Evolutionary conservation across 2,329 filamentous ascomycete species (phyloP).

Genomic region (Diaporthe sp.): DNA sequence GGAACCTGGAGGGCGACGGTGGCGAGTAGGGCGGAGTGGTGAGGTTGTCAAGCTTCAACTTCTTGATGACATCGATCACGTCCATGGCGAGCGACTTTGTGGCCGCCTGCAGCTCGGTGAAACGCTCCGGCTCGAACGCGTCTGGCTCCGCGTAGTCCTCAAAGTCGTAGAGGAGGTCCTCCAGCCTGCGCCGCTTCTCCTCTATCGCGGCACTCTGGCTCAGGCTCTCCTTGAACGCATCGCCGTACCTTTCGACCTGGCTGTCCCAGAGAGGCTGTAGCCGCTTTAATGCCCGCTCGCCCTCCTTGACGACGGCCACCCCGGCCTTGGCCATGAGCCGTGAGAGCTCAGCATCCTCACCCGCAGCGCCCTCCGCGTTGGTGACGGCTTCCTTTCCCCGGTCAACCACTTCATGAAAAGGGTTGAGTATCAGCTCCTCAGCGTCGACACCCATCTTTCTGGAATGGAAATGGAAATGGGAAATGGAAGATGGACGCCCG

Average conservation of each 20-base stretch:
- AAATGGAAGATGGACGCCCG: not conserved
- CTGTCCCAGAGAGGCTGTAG: constrained; percentile 51
- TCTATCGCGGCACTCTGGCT: constrained; percentile 44
- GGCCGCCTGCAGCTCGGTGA: constrained; percentile 50
- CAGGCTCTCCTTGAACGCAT: constrained; percentile 49
- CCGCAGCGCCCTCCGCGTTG: constrained; percentile 44
- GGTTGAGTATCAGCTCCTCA: constrained; percentile 36
- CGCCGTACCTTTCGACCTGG: constrained; percentile 49
- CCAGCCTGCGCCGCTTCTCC: constrained; percentile 27
- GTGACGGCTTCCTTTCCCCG: constrained; percentile 49
- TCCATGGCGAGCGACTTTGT: constrained; percentile 53
- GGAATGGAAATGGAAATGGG: not conserved
- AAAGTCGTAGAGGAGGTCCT: constrained; percentile 54
- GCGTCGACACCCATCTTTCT: constrained; percentile 37
- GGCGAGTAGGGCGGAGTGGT: constrained; percentile 27
- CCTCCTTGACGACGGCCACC: constrained; percentile 42
- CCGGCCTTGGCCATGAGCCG: constrained; percentile 47
- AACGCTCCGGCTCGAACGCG: constrained; percentile 49
- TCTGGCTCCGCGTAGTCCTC: constrained; percentile 53
- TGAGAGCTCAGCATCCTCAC: constrained; percentile 38
- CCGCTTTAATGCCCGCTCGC: constrained; percentile 49
- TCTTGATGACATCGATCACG: constrained; percentile 49
- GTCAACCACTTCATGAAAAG: constrained; percentile 43
- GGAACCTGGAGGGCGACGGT: constrained; percentile 36
- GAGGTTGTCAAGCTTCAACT: constrained; percentile 43